Base-by-base conservation (phyloP, 129 eudicot species). In the Flaveria linearis region DNA sequence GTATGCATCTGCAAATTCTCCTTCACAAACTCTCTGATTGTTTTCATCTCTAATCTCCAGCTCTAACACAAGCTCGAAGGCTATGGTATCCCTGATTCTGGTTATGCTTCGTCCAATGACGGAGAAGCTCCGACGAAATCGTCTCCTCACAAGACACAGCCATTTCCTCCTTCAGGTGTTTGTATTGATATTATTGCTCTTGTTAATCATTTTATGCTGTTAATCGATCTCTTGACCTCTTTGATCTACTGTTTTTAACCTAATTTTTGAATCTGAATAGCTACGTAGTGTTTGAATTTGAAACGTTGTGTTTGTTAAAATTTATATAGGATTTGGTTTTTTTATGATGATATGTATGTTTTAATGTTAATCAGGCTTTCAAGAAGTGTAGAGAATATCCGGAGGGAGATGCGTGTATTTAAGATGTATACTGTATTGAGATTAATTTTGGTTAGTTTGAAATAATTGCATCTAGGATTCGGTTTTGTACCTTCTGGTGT, bases 61-160 rank as follows among this genome's bases (percentile, higher is more conserved):
- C 66, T 71, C 53, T 20, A 78, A 49, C 61, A 41, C 68, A 62
- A 64, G 46, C 78, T 12, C 47, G 1, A 72, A 12, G 47, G 60
- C 78, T 23, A 86, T 86, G 90, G 87, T 66, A 69, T 86, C 90
- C 85, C 90, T 16, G 90, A 83, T 57, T 79, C 84, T n/a, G 84
- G 84, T 60, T 86, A 86, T 51, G 90, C 83, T 56, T 86, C 87
- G 9, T 86, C 90, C 2, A 80, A 63, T 1, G 96, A 90, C 22
- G 83, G 69, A 8, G 88, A 71, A 78, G 78, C 77, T 46, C 85
- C 69, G 52, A 63, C 80, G 39, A 83, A 80, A 49, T 80, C 90
- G 17, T 69, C 83, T n/a, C 82, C 92, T 13, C 83, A 75, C 78
- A 82, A 86, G 36, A 81, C 88, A 9, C 81, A 80, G 69, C 60